A percentile compares a stretch with the other conserved stretches of the same genome.
Conservation (phyloP, 2,329 filamentous ascomycete genomes). For the Colletotrichum sp. region DNA sequence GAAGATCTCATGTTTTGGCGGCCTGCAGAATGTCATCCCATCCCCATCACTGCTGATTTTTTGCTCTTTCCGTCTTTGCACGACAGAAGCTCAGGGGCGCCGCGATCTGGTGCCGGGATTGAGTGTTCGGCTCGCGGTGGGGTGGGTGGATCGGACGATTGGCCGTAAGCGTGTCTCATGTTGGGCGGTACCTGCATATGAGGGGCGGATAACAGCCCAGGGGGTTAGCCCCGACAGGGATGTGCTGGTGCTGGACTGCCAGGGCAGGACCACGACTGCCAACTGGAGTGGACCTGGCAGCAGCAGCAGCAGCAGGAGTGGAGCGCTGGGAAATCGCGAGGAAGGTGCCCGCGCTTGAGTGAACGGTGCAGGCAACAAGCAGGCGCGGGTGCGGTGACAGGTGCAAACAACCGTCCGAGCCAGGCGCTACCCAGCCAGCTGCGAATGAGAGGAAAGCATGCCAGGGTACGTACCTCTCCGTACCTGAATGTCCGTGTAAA, state of each 20-base stretch:
- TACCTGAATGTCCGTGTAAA: not conserved
- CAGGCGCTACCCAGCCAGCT: not conserved
- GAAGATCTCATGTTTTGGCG: not conserved
- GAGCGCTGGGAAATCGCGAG: not conserved
- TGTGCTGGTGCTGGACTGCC: not conserved
- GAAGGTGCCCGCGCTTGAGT: not conserved
- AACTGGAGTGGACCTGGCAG: not conserved
- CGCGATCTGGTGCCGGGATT: not conserved
- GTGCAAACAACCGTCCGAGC: not conserved
- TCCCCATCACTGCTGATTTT: not conserved
- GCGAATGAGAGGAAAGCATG: not conserved
- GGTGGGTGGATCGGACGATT: not conserved
- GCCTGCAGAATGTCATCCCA: not conserved
- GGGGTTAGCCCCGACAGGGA: not conserved
- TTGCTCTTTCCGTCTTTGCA: not conserved
- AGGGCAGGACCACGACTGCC: not conserved
- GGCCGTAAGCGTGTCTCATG: conserved; percentile 19
- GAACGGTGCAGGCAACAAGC: not conserved
- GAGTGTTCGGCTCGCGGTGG: not conserved
- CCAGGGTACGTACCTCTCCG: not conserved
- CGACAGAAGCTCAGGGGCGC: conserved; percentile 5
- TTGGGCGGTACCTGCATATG: conserved; percentile 22
- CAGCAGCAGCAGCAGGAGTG: not conserved
- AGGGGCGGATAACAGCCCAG: conserved; percentile 7
- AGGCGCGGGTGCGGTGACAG: not conserved